phyloP scores from a whole-genome alignment of 2,329 filamentous ascomycete genomes.

The Ophiostoma populinum region DNA sequence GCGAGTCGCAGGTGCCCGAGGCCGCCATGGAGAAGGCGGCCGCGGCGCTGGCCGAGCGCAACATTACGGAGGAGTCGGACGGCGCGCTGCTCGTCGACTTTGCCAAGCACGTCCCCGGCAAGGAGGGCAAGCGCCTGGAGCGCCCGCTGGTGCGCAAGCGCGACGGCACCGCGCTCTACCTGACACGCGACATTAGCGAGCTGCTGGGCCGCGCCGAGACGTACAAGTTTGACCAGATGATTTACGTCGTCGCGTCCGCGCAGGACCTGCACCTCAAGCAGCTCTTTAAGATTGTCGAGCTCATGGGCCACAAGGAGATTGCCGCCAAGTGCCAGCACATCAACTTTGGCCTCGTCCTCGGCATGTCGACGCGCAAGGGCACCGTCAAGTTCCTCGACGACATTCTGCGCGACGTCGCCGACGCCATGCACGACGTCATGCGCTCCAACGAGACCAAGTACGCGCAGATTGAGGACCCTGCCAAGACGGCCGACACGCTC shows the following conservation, averaged over 20 bases:
- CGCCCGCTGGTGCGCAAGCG: conserved; percentile 55
- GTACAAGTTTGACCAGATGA: conserved; percentile 60
- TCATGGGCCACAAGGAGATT: conserved; percentile 52
- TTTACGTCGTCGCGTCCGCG: conserved; percentile 58
- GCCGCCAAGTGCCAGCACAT: conserved; percentile 53
- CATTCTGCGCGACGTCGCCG: conserved; percentile 62
- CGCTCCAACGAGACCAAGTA: conserved; percentile 81
- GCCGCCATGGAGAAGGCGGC: conserved; percentile 48
- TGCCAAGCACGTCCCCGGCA: conserved; percentile 45
- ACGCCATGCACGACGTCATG: conserved; percentile 98
- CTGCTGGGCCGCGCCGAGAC: conserved; percentile 46
- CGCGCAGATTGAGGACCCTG: conserved; percentile 69
- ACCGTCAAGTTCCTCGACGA: conserved; percentile 61
- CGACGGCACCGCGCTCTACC: conserved; percentile 59
- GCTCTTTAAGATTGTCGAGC: conserved; percentile 59
- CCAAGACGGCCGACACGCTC: conserved; percentile 65
- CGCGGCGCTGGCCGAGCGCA: conserved; percentile 42
- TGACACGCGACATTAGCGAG: conserved; percentile 64
- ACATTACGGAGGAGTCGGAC: conserved; percentile 51
- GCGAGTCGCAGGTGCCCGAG: conserved; percentile 56
- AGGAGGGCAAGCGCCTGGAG: conserved; percentile 51
- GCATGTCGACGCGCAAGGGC: conserved; percentile 53
- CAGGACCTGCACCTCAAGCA: conserved; percentile 60
- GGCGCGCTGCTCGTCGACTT: conserved; percentile 61
- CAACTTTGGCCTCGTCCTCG: conserved; percentile 57